Evolutionary conservation across 805 yeast species (phyloP).

Genomic region (Candida succiphila): DNA sequence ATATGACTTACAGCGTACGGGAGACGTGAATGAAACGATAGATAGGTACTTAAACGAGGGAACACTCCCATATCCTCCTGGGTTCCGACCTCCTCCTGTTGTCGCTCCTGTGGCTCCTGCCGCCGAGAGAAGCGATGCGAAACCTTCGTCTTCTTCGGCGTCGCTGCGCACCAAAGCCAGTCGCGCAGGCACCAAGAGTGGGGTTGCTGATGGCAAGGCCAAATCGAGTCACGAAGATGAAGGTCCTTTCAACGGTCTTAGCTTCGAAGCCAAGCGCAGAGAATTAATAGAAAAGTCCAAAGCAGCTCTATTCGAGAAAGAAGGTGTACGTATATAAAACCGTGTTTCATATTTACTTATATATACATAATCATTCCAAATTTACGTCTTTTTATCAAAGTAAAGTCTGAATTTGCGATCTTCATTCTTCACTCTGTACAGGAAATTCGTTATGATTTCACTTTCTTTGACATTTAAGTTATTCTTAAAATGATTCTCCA

Average conservation of each 20-base stretch:
- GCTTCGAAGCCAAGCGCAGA: slow-evolving; percentile 37
- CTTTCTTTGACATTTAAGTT: slow-evolving; percentile 56
- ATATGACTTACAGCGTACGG: slow-evolving; percentile 63
- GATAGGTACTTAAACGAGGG: slow-evolving; percentile 59
- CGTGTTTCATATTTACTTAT: not conserved
- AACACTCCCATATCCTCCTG: slow-evolving; percentile 46
- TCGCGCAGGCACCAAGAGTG: too few relatives aligned
- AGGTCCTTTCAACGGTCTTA: slow-evolving; percentile 30
- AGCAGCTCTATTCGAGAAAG: slow-evolving; percentile 31
- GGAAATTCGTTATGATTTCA: slow-evolving; percentile 79
- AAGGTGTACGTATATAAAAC: slow-evolving; percentile 4
- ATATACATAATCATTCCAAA: not conserved
- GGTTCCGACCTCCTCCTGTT: slow-evolving; percentile 1
- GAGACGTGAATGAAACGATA: slow-evolving; percentile 74
- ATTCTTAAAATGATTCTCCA: slow-evolving; percentile 48
- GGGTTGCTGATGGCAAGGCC: slow-evolving; percentile 13
- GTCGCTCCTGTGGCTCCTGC: too few relatives aligned
- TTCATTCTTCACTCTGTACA: slow-evolving; percentile 76
- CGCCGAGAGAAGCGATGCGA: not conserved
- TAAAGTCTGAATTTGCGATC: slow-evolving; percentile 28
- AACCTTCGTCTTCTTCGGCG: not conserved
- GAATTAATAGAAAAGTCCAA: slow-evolving; percentile 57
- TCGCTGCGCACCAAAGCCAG: not conserved
- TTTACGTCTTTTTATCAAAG: slow-evolving; percentile 17
- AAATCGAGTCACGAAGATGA: slow-evolving; percentile 14